Evolutionary conservation across 2,329 filamentous ascomycete genomes (phyloP), one percentile per base, ranked within the genome.

Genomic region (Zymoseptoria ardabiliae): DNA sequence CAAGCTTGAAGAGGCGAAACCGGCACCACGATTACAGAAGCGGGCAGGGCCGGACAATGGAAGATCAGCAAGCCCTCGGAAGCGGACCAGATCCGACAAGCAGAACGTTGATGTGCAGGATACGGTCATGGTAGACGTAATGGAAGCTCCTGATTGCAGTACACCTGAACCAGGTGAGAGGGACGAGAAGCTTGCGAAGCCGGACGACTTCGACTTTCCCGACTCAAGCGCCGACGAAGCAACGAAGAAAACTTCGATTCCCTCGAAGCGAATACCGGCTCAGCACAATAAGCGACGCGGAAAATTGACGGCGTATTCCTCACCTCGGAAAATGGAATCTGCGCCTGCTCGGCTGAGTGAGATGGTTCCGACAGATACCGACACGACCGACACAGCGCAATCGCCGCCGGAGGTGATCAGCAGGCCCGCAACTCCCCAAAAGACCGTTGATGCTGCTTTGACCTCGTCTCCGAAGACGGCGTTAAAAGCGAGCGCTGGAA

Each of bases 271-370:
- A 45, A 21, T 28, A 28, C 30, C 48, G 48, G 23, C 21, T 50
- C 53, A n/a, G 13, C 30, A 23, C 61, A 53, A 30, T 35, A 41
- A 11, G 50, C 60, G 61, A 19, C 57, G 59, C 17, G 59, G 65
- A 4, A 63, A 63, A 48, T 56, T 67, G 10, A 49, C 58, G 2
- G 64, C 59, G 4, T 50, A 58, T 17, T 22, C 64, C 7, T 63
- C 62, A 1, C 64, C 66, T 25, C 61, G 60, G 11, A 68, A 70
- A 53, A 66, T 68, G 23, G 52, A 62, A 1, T 71, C 69, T 22
- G 71, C 70, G 3, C 71, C 70, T 6, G 68, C 65, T 17, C 66
- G 68, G 3, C 58, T 73, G 17, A 61, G 61, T 10, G 63, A 70
- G 17, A 72, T 73, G 70, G 51, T 73, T 5, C 53, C 55, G 2